A percentile compares a stretch with the other conserved stretches of the same genome.
These are phyloP conservation scores for Melaleuca quinquenervia DNA, from an alignment of 345 rosid species.

Conservation along the genomic window DNA sequence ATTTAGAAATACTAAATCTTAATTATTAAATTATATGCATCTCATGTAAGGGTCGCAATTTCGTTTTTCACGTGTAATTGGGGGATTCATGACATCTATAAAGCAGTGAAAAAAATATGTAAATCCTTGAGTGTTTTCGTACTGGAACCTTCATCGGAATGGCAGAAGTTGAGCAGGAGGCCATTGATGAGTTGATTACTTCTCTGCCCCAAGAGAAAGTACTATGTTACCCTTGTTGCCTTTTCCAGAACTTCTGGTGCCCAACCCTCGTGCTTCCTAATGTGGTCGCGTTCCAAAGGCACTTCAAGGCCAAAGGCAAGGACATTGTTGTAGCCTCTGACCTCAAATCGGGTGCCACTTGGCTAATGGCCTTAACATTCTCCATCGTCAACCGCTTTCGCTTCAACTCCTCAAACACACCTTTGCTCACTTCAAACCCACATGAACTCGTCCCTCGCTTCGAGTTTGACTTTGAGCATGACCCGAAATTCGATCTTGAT, in stretches of 20 bases:
- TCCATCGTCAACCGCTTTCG: not conserved
- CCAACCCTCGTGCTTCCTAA: not conserved
- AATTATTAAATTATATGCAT: too few relatives aligned
- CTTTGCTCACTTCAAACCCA: not conserved
- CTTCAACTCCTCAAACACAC: not conserved
- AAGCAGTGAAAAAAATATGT: not conserved
- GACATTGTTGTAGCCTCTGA: not conserved
- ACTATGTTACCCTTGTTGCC: too few relatives aligned
- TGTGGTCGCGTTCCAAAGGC: conserved; percentile 1
- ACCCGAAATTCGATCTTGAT: not conserved
- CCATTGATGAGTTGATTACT: too few relatives aligned
- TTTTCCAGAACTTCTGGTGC: not conserved
- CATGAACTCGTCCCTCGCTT: not conserved
- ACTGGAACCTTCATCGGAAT: not conserved
- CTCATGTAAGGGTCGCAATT: too few relatives aligned
- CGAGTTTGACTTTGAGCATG: not conserved
- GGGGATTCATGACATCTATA: too few relatives aligned
- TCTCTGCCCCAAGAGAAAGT: not conserved
- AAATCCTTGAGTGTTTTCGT: too few relatives aligned
- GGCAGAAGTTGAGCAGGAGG: not conserved
- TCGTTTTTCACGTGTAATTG: too few relatives aligned
- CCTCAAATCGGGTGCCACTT: not conserved
- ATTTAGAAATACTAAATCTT: too few relatives aligned
- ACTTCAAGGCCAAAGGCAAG: conserved; percentile 1
- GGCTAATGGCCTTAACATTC: not conserved